Evolutionary conservation across 306 rosid genomes (phyloP), one percentile per base, ranked within the genome.

Genomic region (Sesbania bispinosa): DNA sequence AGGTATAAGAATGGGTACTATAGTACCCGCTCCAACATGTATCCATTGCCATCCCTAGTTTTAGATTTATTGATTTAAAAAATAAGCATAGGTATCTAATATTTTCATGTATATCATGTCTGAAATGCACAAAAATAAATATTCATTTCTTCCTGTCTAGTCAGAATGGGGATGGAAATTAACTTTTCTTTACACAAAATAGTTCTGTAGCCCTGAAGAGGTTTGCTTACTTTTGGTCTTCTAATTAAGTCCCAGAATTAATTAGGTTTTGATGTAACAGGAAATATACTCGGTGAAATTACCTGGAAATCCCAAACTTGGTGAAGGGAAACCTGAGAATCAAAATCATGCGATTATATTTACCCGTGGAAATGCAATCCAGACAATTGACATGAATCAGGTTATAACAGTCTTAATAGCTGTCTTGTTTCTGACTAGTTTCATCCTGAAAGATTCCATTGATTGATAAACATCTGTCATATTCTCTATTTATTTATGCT

Each of bases 311-410:
- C 98, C 97, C 50, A 89, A 90, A 77, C 53, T 94, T 62, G 98
- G 97, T 47, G 98, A 94, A 90, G 98, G 97, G 83, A 94, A 94
- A 80, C 96, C 98, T 0, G 98, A 94, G 83, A 94, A 94, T 71
- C 98, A 94, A 79, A 94, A 94, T 69, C 98, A 94, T 77, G 98
- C 97, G 26, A 71, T 94, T 68, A 79, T 90, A 70, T 94, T 94
- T 83, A 94, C 98, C 13, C 98, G 98, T 62, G 98, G 98, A 69
- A 90, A 85, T 84, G 98, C 97, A 11, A 61, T 94, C 71, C 98
- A 94, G 83, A 89, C 98, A 58, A 90, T 94, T 74, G 98, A 94
- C 78, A 90, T 94, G 97, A 90, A 94, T 85, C 98, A 94, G 97
- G 98, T 94, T 78, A 82, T 24, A 41, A 35, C 48, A 18, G 54